phyloP scores from a whole-genome alignment of 2,329 filamentous ascomycete genomes.

The Talaromyces piceae region DNA sequence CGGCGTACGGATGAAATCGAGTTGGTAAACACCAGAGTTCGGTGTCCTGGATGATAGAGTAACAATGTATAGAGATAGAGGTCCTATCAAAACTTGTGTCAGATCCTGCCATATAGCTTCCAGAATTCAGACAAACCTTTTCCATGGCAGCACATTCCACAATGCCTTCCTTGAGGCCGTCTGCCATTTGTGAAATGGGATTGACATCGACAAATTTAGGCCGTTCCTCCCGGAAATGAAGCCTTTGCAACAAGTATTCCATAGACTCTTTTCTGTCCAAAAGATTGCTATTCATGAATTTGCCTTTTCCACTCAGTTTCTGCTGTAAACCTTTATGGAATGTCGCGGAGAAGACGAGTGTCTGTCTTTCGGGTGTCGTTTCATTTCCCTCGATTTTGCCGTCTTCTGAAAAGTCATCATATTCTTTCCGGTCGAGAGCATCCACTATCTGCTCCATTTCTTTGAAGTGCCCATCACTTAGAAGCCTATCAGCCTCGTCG shows the following conservation, averaged over 20 bases:
- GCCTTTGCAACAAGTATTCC: constrained; percentile 83
- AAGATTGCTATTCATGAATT: constrained; percentile 50
- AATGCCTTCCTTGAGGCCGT: constrained; percentile 76
- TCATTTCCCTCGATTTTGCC: constrained; percentile 36
- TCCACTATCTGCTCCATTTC: constrained; percentile 83
- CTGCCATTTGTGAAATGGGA: constrained; percentile 80
- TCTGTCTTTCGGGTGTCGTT: constrained; percentile 54
- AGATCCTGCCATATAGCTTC: not conserved
- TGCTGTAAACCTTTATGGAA: constrained; percentile 88
- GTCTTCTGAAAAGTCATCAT: constrained; percentile 24
- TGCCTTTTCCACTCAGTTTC: constrained; percentile 74
- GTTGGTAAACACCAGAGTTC: constrained; percentile 89
- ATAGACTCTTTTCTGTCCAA: constrained; percentile 72
- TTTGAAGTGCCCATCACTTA: constrained; percentile 92
- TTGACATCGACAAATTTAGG: constrained; percentile 92
- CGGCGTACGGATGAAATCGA: constrained; percentile 89
- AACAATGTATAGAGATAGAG: constrained; percentile 86
- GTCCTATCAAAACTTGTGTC: constrained; percentile 47
- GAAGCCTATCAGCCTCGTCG: constrained; percentile 85
- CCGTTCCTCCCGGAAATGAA: constrained; percentile 76
- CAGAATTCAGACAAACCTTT: constrained; percentile 51
- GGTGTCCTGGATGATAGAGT: constrained; percentile 69
- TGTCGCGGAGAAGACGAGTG: constrained; percentile 91
- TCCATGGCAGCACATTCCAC: constrained; percentile 90
- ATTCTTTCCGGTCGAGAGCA: constrained; percentile 61